Percentiles rank a stretch among this genome's conserved stretches.
Evolutionary conservation across 495 filamentous ascomycete genomes (phyloP).

Genomic region (Aspergillus indologenus): DNA sequence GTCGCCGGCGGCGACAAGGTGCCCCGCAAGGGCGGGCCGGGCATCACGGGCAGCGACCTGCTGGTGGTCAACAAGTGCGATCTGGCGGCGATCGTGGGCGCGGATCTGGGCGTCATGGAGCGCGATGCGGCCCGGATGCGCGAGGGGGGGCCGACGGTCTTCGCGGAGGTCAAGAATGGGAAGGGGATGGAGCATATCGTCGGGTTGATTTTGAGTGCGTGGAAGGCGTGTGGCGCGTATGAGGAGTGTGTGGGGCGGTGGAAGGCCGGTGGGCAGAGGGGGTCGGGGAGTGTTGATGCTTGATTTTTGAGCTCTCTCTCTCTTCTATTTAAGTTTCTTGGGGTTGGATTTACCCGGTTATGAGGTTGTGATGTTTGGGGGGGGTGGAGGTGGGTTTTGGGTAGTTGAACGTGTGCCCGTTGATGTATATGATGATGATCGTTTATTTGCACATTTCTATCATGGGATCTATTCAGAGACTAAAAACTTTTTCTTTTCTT

Average conservation of each 20-base stretch:
- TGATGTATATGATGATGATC: not conserved
- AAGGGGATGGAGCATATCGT: conserved; percentile 82
- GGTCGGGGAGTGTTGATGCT: conserved; percentile 41
- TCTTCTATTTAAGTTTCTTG: no score
- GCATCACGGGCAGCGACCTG: conserved; percentile 92
- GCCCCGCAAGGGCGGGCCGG: conserved; percentile 91
- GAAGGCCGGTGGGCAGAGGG: conserved; percentile 49
- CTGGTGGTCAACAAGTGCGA: conserved; percentile 96
- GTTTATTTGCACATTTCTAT: not conserved
- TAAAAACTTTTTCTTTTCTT: not conserved
- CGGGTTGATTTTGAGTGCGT: conserved; percentile 83
- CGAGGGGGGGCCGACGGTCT: conserved; percentile 94
- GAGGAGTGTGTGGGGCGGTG: conserved; percentile 52
- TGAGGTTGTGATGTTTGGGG: no score
- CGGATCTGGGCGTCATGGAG: conserved; percentile 92
- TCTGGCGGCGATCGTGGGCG: conserved; percentile 85
- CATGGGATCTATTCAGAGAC: not conserved
- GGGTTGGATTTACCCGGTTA: not conserved
- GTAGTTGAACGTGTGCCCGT: no score
- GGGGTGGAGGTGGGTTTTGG: no score
- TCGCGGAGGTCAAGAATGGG: conserved; percentile 93
- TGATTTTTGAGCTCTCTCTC: no score
- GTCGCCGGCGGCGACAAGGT: conserved; percentile 97
- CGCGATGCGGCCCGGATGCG: conserved; percentile 90
- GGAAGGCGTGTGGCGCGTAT: conserved; percentile 80